Evolutionary conservation across 306 rosid species (phyloP), one percentile per base, ranked within the genome.

Genomic region (Gleditsia sinensis): DNA sequence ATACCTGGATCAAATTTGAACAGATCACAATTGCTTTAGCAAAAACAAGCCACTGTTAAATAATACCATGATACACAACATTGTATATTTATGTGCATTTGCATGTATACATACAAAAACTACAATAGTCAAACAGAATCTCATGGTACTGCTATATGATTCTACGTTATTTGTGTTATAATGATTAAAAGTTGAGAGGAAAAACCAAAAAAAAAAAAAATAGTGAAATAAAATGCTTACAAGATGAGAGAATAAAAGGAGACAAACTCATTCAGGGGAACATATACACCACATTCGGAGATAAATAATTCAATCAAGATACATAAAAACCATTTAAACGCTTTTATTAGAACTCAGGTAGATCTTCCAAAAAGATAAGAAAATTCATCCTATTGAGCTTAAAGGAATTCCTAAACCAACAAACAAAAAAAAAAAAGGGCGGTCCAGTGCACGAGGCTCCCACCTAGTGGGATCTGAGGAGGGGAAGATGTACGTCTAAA

Each of bases 1-100:
- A 74, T 94, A 94, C 88, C 98, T 94, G 59, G 1, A 83, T 53
- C 75, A 84, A 69, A 75, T 21, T 83, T 68, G 46, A 72, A 40
- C 36, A 23, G 37, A 63, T 21, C 40, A 72, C 30, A 16, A 59
- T 12, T 33, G 19, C 28, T n/a, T 57, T 23, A 50, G 42, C 16
- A 49, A 16, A 37, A 33, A 9, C 53, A 32, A 75, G 43, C 50
- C 20, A 62, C 30, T 16, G 2, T 19, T 9, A 48, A 23, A 9
- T 16, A 61, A 25, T 3, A 20, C n/a, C n/a, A n/a, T n/a, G n/a
- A n/a, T n/a, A n/a, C n/a, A 54, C 10, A 24, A 7, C 24, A 19
- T 20, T 7, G 7, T 0, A 43, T 8, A 43, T 8, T 17, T 19
- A 20, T 7, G n/a, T 54, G 7, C 23, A 21, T n/a, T 17, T 16